Evolutionary conservation across 2,329 filamentous ascomycete species (phyloP), one percentile per base, ranked within the genome.

Genomic region (Colletotrichum zoysiae): DNA sequence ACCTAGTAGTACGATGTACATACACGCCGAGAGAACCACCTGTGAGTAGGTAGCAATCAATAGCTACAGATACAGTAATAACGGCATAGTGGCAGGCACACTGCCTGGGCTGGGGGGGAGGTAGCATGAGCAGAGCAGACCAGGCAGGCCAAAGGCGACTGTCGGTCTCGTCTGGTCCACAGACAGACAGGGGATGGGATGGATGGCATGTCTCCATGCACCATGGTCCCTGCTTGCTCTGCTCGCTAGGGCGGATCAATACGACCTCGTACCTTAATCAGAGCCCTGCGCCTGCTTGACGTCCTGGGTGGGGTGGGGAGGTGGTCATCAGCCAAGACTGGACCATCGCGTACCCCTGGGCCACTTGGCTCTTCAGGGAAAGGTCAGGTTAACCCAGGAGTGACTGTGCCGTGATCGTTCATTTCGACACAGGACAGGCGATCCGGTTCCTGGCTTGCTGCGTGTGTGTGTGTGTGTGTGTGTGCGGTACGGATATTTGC

Each of bases 181-280:
- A n/a, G 59, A 44, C 8, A 33, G 65, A 3, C n/a, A n/a, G n/a
- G n/a, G n/a, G n/a, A n/a, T n/a, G 69, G 46, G 42, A 16, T 46
- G 44, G 65, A 68, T 68, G 65, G 51, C 51, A 65, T 30, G 30
- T 65, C 30, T 55, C 23, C 23, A 40, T 62, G 46, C 38, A 35
- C 18, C 38, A 53, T 63, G 35, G 18, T 14, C 61, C 61, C 30
- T 14, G 61, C 61, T 46, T 12, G 38, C 38, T 35, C 26, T 51
- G 55, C 2, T 53, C 42, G 65, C 65, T 65, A 40, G 65, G 65
- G 70, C 70, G 55, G 65, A 72, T 72, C 65, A 72, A 72, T 70
- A 72, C 70, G 70, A 72, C 65, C 46, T 72, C 59, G 70, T 70
- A 70, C 70, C 70, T 72, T 72, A 65, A 65, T 65, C 70, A 71